A percentile compares a stretch with the other conserved stretches of the same genome.
Conservation (phyloP, 2,329 filamentous ascomycete genomes). For the Coniochaeta ligniaria region DNA sequence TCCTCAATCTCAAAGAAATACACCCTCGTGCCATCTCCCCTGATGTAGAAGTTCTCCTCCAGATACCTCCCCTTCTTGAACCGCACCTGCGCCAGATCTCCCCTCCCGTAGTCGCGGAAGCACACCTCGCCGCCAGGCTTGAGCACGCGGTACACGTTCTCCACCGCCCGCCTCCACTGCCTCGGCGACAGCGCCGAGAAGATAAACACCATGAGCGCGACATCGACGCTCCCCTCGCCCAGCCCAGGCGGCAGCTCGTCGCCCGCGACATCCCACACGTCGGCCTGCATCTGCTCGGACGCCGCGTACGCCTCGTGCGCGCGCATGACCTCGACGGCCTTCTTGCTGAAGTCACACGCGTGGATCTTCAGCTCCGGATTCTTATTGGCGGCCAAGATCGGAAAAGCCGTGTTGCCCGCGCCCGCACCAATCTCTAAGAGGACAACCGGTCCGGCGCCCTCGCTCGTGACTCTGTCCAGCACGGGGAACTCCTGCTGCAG, state of each 20-base stretch:
- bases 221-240: conserved; percentile 72
- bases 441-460: conserved; percentile 60
- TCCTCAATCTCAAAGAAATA: conserved; percentile 95
- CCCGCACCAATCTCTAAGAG: conserved; percentile 91
- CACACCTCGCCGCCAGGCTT: conserved; percentile 91
- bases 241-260: conserved; percentile 70
- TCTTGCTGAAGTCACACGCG: conserved; percentile 94
- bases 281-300: conserved; percentile 65
- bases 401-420: conserved; percentile 94
- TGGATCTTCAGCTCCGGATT: conserved; percentile 79
- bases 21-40: conserved; percentile 90
- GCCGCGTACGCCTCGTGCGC: conserved; percentile 61
- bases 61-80: conserved; percentile 95
- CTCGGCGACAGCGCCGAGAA: conserved; percentile 83
- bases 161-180: conserved; percentile 78
- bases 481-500: conserved; percentile 92
- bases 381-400: conserved; percentile 74
- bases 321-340: conserved; percentile 89
- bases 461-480: conserved; percentile 65
- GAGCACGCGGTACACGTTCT: conserved; percentile 73
- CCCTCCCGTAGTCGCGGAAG: conserved; percentile 94
- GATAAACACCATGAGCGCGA: conserved; percentile 93
- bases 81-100: conserved; percentile 90
- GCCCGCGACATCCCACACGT: conserved; percentile 87
- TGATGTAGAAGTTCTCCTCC: conserved; percentile 94